A percentile compares a stretch with the other conserved stretches of the same genome.
phyloP scores from a whole-genome alignment of 306 rosid species.

The Pterocarpus santalinus region DNA sequence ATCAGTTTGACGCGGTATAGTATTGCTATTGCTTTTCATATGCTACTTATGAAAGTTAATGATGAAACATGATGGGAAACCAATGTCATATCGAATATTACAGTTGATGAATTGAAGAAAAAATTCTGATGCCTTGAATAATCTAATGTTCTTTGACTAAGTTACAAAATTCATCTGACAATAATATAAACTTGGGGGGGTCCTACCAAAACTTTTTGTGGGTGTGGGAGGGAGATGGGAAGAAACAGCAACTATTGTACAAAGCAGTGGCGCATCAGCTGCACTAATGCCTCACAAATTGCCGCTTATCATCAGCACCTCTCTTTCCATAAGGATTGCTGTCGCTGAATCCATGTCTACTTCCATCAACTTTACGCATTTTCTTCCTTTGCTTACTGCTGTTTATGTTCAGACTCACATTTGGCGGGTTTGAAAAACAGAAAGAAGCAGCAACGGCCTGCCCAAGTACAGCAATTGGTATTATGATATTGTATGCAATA shows the following conservation, averaged over 20 bases:
- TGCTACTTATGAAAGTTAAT: background rate
- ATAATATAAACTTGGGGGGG: slow-evolving; percentile 13
- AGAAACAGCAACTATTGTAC: slow-evolving; percentile 18
- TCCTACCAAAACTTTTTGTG: slow-evolving; percentile 52
- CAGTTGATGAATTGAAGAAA: slow-evolving; percentile 4
- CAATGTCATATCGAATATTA: slow-evolving; percentile 11
- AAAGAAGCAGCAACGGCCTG: slow-evolving; percentile 90
- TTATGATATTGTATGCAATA: slow-evolving; percentile 4
- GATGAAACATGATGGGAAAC: background rate
- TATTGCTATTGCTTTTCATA: background rate
- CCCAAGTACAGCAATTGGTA: slow-evolving; percentile 21
- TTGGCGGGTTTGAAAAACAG: slow-evolving; percentile 90
- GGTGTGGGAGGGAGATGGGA: slow-evolving; percentile 7
- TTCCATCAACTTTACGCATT: slow-evolving; percentile 64
- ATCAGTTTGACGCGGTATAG: background rate
- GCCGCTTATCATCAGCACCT: slow-evolving; percentile 54
- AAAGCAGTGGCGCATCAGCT: background rate
- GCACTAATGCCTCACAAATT: slow-evolving; percentile 65
- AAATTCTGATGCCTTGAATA: slow-evolving; percentile 9
- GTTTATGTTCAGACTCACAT: slow-evolving; percentile 77
- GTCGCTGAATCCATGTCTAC: slow-evolving; percentile 71
- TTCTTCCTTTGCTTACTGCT: slow-evolving; percentile 75
- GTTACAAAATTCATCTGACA: slow-evolving; percentile 31
- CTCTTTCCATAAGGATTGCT: slow-evolving; percentile 75
- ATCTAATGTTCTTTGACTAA: slow-evolving; percentile 18